Conservation (phyloP, 208 protist species). For the Porcisia deanei region DNA sequence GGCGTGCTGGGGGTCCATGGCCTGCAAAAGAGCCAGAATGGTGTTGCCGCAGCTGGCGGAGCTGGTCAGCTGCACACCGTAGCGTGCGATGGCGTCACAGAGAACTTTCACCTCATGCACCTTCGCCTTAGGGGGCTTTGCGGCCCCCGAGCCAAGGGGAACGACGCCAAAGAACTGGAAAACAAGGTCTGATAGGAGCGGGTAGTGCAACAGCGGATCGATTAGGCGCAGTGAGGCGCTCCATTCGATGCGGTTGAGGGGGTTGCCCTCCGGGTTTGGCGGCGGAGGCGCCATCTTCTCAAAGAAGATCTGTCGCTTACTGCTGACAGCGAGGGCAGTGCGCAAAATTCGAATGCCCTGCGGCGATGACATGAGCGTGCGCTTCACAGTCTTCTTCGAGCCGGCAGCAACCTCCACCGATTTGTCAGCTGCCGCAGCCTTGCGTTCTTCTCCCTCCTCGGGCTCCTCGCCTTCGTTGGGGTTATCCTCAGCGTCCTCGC, state of each 20-base stretch:
- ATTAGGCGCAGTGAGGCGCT: slow-evolving; percentile 37
- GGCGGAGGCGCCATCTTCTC: slow-evolving; percentile 35
- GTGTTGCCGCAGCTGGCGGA: slow-evolving; percentile 62
- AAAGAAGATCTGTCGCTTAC: slow-evolving; percentile 62
- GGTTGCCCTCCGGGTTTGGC: slow-evolving; percentile 19
- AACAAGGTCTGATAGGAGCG: slow-evolving; percentile 50
- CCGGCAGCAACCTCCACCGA: not conserved
- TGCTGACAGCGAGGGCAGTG: slow-evolving; percentile 37
- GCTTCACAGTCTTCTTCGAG: slow-evolving; percentile 12
- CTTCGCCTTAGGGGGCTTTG: slow-evolving; percentile 29
- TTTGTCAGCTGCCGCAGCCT: slow-evolving; percentile 1
- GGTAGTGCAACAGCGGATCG: slow-evolving; percentile 55
- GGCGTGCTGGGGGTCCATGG: slow-evolving; percentile 49
- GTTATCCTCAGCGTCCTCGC: slow-evolving; percentile 10
- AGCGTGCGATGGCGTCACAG: slow-evolving; percentile 54
- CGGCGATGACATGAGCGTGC: slow-evolving; percentile 35
- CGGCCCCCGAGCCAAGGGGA: slow-evolving; percentile 16
- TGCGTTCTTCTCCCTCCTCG: slow-evolving; percentile 18
- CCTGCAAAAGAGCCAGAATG: slow-evolving; percentile 49
- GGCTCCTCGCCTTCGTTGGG: slow-evolving; percentile 16
- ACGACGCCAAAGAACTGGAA: slow-evolving; percentile 64
- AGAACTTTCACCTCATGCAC: slow-evolving; percentile 60
- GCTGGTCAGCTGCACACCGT: slow-evolving; percentile 49
- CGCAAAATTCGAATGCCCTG: slow-evolving; percentile 58
- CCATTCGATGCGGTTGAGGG: slow-evolving; percentile 30